Evolutionary conservation across 106 monocot genomes (phyloP).

Genomic region (Xerophyta viscosa): DNA sequence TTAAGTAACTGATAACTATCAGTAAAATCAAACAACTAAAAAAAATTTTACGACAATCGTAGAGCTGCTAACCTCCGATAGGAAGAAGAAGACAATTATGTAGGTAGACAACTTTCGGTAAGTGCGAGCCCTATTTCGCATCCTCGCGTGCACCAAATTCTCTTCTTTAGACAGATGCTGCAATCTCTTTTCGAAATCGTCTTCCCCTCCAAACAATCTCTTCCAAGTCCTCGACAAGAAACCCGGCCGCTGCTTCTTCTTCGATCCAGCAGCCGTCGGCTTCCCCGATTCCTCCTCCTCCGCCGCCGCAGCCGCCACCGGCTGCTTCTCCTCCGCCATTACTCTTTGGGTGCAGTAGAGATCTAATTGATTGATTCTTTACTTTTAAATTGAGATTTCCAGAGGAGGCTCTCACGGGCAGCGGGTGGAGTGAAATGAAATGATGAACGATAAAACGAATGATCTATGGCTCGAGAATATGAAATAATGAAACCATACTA

Average conservation of each 20-base stretch:
- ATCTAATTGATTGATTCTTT: no score
- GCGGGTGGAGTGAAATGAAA: no score
- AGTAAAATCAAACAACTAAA: no score
- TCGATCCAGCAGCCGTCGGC: conserved; percentile 8
- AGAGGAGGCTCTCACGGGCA: no score
- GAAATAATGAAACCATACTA: no score
- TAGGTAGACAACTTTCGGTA: background rate
- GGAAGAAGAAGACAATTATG: background rate
- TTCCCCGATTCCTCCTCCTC: conserved; percentile 1
- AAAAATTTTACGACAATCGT: no score
- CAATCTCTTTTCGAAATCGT: background rate
- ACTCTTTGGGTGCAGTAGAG: background rate
- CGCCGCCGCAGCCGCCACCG: background rate
- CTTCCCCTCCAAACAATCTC: conserved; percentile 47
- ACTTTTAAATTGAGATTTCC: no score
- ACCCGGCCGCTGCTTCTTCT: conserved; percentile 26
- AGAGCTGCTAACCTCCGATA: background rate
- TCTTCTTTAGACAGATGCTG: background rate
- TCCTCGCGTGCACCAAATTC: background rate
- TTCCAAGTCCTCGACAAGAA: conserved; percentile 43
- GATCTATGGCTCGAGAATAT: no score
- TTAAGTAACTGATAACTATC: no score
- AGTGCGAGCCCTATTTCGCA: background rate
- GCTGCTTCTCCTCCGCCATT: conserved; percentile 6
- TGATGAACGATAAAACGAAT: no score